Evolutionary conservation across 1,139 yeast genomes (phyloP).

Genomic region (Geotrichum restrictum): DNA sequence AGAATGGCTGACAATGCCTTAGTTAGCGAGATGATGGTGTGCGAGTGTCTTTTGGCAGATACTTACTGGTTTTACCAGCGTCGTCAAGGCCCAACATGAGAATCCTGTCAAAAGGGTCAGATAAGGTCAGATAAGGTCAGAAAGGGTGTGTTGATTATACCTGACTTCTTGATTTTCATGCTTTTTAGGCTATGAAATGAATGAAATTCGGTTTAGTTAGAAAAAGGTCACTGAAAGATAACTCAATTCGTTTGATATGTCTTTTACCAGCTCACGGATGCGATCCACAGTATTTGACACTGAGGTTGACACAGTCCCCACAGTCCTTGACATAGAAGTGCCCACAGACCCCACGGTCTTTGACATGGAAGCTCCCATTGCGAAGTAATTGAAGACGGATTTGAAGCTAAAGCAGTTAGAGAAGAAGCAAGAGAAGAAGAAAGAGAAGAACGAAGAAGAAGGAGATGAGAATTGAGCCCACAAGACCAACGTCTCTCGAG

Average conservation of each 20-base stretch:
- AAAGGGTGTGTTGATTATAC: conserved; percentile 22
- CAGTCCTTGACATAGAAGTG: too few relatives aligned
- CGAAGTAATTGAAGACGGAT: background rate
- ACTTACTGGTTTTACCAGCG: conserved; percentile 80
- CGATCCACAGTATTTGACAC: too few relatives aligned
- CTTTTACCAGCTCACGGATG: too few relatives aligned
- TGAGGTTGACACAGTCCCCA: too few relatives aligned
- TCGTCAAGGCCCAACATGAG: conserved; percentile 90
- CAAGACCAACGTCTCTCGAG: background rate
- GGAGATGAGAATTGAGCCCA: background rate
- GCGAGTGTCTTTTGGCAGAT: too few relatives aligned
- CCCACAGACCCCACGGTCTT: conserved; percentile 42
- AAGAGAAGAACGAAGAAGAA: background rate
- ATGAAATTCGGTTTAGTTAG: too few relatives aligned
- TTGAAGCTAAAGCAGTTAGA: background rate
- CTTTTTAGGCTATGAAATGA: conserved; percentile 43
- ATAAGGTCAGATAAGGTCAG: background rate
- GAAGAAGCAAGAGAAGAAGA: too few relatives aligned
- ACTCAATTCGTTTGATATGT: too few relatives aligned
- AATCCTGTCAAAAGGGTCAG: conserved; percentile 44
- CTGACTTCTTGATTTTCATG: conserved; percentile 46
- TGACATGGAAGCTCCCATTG: conserved; percentile 50
- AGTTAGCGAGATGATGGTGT: too few relatives aligned
- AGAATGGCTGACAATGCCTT: too few relatives aligned
- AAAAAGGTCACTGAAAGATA: background rate